phyloP scores from a whole-genome alignment of 23 red algal genomes.

The Chondrus crispus region DNA sequence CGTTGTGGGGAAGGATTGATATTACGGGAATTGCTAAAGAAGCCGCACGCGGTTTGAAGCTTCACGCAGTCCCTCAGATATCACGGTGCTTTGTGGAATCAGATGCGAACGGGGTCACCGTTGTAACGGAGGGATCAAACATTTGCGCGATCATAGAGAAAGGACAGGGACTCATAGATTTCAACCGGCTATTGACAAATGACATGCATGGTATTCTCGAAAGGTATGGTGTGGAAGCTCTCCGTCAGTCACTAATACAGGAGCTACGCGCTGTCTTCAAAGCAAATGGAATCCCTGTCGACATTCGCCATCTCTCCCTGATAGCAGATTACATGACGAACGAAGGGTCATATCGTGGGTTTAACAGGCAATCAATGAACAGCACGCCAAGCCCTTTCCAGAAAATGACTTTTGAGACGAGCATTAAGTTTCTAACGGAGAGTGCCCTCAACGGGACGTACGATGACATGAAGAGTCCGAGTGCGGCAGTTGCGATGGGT shows the following conservation, averaged over 20 bases:
- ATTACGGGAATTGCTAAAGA: conserved; percentile 60
- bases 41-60: not conserved
- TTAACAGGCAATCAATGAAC: conserved; percentile 79
- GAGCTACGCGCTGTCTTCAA: conserved; percentile 81
- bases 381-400: conserved; percentile 69
- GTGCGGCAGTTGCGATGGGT: conserved; percentile 53
- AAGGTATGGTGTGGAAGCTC: conserved; percentile 90
- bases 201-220: conserved; percentile 80
- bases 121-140: conserved; percentile 86
- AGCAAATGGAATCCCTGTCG: conserved; percentile 96
- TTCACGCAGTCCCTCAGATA: conserved; percentile 47
- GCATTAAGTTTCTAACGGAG: conserved; percentile 80
- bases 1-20: conserved; percentile 20
- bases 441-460: conserved; percentile 55
- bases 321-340: conserved; percentile 92
- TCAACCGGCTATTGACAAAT: conserved; percentile 70
- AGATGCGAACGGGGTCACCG: not conserved
- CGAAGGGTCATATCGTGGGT: conserved; percentile 70
- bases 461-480: conserved; percentile 65
- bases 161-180: conserved; percentile 60
- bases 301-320: conserved; percentile 80
- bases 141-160: conserved; percentile 52
- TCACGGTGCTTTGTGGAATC: conserved; percentile 34
- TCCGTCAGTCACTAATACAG: conserved; percentile 59
- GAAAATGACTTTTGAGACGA: conserved; percentile 90